Evolutionary conservation across 805 yeast species (phyloP).

Genomic region (Helenozyma rhizophorensis): DNA sequence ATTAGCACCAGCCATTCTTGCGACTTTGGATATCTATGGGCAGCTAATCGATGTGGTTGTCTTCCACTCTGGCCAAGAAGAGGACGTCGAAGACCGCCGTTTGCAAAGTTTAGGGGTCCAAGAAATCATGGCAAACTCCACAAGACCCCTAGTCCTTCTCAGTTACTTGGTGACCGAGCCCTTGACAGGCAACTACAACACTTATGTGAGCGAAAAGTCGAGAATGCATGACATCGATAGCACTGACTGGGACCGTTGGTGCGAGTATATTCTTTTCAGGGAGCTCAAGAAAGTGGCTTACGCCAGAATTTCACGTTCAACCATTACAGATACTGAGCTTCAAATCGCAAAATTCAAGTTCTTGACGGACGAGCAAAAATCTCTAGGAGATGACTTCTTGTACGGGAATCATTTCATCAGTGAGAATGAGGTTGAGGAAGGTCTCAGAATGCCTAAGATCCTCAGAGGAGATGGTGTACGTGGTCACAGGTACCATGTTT

Average conservation of each 20-base stretch:
- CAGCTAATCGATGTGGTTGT: conserved; percentile 86
- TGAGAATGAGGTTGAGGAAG: conserved; percentile 55
- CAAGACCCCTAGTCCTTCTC: conserved; percentile 78
- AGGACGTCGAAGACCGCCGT: conserved; percentile 90
- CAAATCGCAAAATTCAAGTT: conserved; percentile 91
- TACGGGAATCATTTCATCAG: conserved; percentile 55
- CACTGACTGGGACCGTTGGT: conserved; percentile 96
- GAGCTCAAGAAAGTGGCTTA: conserved; percentile 84
- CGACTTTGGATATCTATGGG: conserved; percentile 89
- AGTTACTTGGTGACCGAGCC: conserved; percentile 92
- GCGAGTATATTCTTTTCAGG: conserved; percentile 90
- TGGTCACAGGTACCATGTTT: conserved; percentile 91
- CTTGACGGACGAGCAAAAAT: conserved; percentile 33
- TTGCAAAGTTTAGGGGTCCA: conserved; percentile 75
- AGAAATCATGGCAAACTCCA: conserved; percentile 75
- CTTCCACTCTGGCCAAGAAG: conserved; percentile 98
- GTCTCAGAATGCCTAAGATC: conserved; percentile 67
- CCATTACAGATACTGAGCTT: conserved; percentile 94
- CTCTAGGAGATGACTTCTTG: conserved; percentile 30
- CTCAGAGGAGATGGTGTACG: conserved; percentile 90
- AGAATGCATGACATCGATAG: conserved; percentile 94
- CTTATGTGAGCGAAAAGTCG: conserved; percentile 76
- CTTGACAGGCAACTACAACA: conserved; percentile 82
- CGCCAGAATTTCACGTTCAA: conserved; percentile 88
- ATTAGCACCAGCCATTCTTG: conserved; percentile 96